Evolutionary conservation across 176 grass and related monocot genomes (phyloP).

Genomic region (Phoenix dactylifera): DNA sequence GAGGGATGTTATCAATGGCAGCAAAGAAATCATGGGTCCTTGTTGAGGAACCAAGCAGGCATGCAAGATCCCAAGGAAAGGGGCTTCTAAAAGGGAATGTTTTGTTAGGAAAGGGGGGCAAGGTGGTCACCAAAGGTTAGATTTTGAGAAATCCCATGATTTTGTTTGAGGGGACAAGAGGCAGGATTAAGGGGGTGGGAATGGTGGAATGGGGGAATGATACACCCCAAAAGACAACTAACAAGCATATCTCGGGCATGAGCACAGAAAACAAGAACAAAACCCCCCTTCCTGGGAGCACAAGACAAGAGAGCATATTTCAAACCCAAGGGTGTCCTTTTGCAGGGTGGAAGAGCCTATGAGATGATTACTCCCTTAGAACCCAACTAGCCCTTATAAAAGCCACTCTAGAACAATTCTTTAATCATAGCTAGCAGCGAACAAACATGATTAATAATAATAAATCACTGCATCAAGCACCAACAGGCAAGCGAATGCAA

Average conservation of each 20-base stretch:
- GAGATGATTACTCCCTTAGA: constrained; percentile 14
- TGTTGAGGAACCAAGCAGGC: constrained; percentile 42
- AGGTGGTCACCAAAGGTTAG: constrained; percentile 54
- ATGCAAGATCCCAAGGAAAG: constrained; percentile 62
- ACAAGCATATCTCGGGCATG: constrained; percentile 43
- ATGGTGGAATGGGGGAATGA: constrained; percentile 55
- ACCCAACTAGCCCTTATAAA: constrained; percentile 15
- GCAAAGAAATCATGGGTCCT: constrained; percentile 23
- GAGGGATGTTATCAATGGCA: background rate
- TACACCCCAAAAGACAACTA: constrained; percentile 62
- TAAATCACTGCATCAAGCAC: constrained; percentile 14
- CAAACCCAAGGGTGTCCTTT: constrained; percentile 23
- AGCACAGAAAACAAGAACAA: constrained; percentile 19
- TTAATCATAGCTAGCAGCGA: constrained; percentile 21
- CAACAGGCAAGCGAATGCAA: constrained; percentile 24
- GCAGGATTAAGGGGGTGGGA: constrained; percentile 74
- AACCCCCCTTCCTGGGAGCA: constrained; percentile 36
- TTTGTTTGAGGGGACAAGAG: constrained; percentile 94
- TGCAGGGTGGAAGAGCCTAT: constrained; percentile 14
- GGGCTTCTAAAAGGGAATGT: constrained; percentile 63
- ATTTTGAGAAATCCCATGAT: constrained; percentile 86
- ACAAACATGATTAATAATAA: constrained; percentile 8
- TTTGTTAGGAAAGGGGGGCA: constrained; percentile 30
- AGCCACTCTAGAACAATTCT: constrained; percentile 1
- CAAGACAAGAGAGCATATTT: constrained; percentile 31